These are phyloP conservation scores for Fusarium irregulare DNA, from an alignment of 2,329 filamentous ascomycete species.

Conservation along the genomic window DNA sequence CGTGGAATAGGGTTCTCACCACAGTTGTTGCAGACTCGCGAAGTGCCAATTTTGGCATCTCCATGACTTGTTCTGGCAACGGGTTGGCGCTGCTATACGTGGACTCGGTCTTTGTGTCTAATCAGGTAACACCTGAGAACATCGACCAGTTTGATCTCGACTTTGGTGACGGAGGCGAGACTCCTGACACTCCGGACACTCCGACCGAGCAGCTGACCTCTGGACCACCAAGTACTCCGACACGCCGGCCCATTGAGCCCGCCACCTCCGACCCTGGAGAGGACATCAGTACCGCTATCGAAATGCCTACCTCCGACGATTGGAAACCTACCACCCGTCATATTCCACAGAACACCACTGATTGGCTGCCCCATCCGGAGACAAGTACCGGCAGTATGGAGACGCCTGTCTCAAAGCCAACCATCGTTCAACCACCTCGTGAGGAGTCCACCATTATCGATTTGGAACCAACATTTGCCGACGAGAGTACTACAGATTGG, in stretches of 20 bases:
- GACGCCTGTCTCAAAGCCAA: neutral
- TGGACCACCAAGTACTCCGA: neutral
- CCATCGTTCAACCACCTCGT: neutral
- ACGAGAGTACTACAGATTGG: neutral
- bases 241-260: neutral
- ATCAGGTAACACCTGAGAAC: conserved; percentile 20
- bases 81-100: neutral
- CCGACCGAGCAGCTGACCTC: neutral
- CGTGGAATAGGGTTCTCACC: conserved; percentile 12
- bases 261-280: neutral
- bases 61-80: neutral
- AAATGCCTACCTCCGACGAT: neutral
- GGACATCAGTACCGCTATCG: neutral
- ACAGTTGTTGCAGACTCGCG: neutral
- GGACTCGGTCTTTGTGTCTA: conserved; percentile 26
- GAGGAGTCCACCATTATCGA: neutral
- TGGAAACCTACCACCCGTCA: neutral
- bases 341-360: neutral
- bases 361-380: neutral
- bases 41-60: conserved; percentile 9
- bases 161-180: neutral
- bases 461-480: neutral
- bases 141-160: conserved; percentile 16
- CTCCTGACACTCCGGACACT: neutral
- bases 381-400: neutral